Evolutionary conservation across 2,329 filamentous ascomycete species (phyloP), one percentile per base, ranked within the genome.

Genomic region (Pestalotiopsis sp.): DNA sequence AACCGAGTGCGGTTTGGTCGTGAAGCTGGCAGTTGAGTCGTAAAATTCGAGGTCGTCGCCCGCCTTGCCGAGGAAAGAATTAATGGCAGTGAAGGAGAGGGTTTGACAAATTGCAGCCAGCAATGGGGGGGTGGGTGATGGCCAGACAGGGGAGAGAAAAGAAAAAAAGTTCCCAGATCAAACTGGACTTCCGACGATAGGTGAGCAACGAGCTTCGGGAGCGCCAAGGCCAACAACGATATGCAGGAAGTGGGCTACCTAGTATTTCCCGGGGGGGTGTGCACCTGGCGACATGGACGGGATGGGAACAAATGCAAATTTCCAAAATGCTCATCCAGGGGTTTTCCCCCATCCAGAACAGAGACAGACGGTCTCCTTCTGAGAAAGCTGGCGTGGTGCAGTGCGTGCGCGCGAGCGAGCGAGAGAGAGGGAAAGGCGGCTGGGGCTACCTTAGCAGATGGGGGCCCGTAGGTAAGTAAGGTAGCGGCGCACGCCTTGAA

Each of bases 231-330:
- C 39, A 56, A 36, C 31, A 36, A 62, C 59, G 59, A 62, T 61
- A 27, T 31, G 59, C 12, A 36, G 14, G 27, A 20, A n/a, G 25
- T 62, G 59, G 27, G 20, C 45, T 52, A 36, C 31, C 7, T 9
- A 36, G 31, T 52, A n/a, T 52, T 52, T 52, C 45, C 45, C 45
- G 45, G 45, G 45, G 45, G 45, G 20, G 57, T 52, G 14, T 12
- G 14, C 45, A 52, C 14, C 45, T 52, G 45, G 49, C 20, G 41
- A 52, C 20, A 25, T 23, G 39, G 41, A 52, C 62, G 27, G 41
- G 63, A 49, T 49, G 17, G 49, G 63, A 27, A 52, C 62, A 64
- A 23, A 58, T 66, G 63, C 49, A 66, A 66, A 66, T 66, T 66
- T 66, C 63, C 63, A 66, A 31, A 56, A 56, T 38, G 63, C 23